These are phyloP conservation scores for Trametes maxima DNA, from an alignment of 768 basidiomycete genomes.

Conservation along the genomic window DNA sequence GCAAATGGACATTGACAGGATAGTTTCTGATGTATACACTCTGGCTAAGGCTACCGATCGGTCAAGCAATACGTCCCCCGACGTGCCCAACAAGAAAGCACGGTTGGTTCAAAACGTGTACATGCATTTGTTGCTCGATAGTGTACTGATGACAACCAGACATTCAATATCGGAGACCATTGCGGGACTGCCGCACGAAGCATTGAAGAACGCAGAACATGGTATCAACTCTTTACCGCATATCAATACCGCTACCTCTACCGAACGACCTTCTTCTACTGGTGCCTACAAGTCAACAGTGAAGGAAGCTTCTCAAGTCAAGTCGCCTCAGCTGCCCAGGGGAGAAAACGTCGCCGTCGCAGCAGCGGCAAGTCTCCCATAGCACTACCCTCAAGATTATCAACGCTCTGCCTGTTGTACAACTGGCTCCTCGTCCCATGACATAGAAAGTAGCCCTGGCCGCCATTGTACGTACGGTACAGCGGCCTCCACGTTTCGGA, in stretches of 20 bases:
- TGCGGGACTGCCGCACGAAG: constrained; percentile 12
- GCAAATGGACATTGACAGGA: background rate
- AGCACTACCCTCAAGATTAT: constrained; percentile 7
- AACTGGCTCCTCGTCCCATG: background rate
- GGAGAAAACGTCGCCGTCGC: constrained; percentile 62
- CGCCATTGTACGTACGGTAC: constrained; percentile 10
- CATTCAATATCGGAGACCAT: constrained; percentile 18
- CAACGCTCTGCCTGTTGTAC: background rate
- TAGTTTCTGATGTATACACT: constrained; percentile 11
- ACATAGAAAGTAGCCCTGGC: constrained; percentile 2
- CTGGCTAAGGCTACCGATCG: constrained; percentile 59
- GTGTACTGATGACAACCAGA: constrained; percentile 5
- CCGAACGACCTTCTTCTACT: constrained; percentile 41
- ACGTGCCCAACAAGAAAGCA: constrained; percentile 78
- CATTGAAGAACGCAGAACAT: constrained; percentile 20
- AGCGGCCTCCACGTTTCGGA: constrained; percentile 5
- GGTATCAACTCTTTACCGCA: constrained; percentile 16
- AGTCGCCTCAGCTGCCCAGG: constrained; percentile 61
- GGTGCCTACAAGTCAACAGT: constrained; percentile 38
- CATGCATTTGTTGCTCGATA: background rate
- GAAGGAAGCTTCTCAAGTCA: constrained; percentile 52
- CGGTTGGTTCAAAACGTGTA: constrained; percentile 46
- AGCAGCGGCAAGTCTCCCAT: constrained; percentile 41
- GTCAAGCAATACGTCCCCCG: constrained; percentile 61
- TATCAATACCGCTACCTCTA: constrained; percentile 33